These are phyloP conservation scores for Penstemon eatonii DNA, from an alignment of 257 asterid genomes.

Conservation along the genomic window DNA sequence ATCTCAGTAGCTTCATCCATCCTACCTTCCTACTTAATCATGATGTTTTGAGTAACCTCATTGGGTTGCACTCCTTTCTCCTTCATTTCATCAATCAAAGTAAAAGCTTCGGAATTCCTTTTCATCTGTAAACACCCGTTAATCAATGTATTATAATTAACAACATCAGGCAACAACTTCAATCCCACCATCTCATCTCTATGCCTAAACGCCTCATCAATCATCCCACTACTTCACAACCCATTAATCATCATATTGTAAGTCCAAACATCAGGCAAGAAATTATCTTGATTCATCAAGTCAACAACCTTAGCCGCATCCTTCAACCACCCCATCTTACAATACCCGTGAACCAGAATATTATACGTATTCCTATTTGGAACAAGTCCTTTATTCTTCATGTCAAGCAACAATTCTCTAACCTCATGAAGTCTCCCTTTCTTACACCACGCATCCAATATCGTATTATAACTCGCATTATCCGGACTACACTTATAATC, in stretches of 20 bases:
- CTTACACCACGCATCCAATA: slow-evolving; percentile 60
- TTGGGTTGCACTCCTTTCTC: slow-evolving; percentile 53
- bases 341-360: slow-evolving; percentile 74
- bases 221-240: slow-evolving; percentile 51
- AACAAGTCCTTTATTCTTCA: slow-evolving; percentile 66
- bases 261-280: slow-evolving; percentile 70
- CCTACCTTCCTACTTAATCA: slow-evolving; percentile 73
- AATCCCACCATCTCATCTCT: slow-evolving; percentile 63
- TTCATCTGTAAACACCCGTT: slow-evolving; percentile 60
- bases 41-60: slow-evolving; percentile 67
- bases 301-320: slow-evolving; percentile 72
- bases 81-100: slow-evolving; percentile 64
- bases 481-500: slow-evolving; percentile 56
- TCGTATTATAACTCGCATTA: slow-evolving; percentile 68
- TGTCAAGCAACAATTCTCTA: slow-evolving; percentile 61
- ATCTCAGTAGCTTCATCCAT: slow-evolving; percentile 61
- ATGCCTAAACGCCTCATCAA: slow-evolving; percentile 69
- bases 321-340: slow-evolving; percentile 72
- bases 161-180: slow-evolving; percentile 70
- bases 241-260: slow-evolving; percentile 74
- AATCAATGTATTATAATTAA: slow-evolving; percentile 76
- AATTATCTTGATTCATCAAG: slow-evolving; percentile 59
- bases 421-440: slow-evolving; percentile 73
- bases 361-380: slow-evolving; percentile 64
- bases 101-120: slow-evolving; percentile 45